These are phyloP conservation scores for Cornus controversa DNA, from an alignment of 148 eudicot genomes.

Conservation along the genomic window DNA sequence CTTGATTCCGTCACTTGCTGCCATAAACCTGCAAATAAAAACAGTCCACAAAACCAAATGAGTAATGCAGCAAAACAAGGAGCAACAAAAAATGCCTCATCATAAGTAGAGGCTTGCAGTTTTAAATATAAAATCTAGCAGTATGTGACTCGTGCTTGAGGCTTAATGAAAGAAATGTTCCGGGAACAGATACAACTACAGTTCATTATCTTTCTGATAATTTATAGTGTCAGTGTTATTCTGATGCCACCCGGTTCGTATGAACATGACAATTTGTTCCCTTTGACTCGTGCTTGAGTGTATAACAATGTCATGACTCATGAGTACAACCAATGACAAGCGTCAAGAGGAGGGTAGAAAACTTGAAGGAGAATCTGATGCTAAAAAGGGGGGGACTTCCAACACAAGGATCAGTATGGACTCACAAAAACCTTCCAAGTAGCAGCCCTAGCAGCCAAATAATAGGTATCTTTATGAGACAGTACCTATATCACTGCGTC, in stretches of 20 bases:
- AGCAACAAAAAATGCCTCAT: slow-evolving; percentile 4
- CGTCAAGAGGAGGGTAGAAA: neutral
- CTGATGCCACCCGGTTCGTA: neutral
- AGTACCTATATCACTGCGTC: neutral
- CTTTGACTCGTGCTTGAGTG: neutral
- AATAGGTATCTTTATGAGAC: neutral
- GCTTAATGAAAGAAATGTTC: neutral
- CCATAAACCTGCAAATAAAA: slow-evolving; percentile 69
- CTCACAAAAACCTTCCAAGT: neutral
- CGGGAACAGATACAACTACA: neutral
- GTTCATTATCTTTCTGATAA: too few relatives aligned
- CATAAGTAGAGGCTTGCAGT: neutral
- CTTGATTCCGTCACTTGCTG: slow-evolving; percentile 90
- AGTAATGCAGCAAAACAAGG: neutral
- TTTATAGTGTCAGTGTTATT: too few relatives aligned
- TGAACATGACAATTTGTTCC: neutral
- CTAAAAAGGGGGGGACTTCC: neutral
- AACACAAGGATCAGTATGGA: neutral
- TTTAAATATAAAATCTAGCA: neutral
- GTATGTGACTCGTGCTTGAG: too few relatives aligned
- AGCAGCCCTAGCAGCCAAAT: neutral
- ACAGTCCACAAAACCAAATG: slow-evolving; percentile 6
- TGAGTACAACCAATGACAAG: neutral
- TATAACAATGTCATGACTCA: neutral
- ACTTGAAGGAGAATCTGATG: too few relatives aligned